phyloP scores from a whole-genome alignment of 2,329 filamentous ascomycete genomes.

The Sclerotinia glacialis region DNA sequence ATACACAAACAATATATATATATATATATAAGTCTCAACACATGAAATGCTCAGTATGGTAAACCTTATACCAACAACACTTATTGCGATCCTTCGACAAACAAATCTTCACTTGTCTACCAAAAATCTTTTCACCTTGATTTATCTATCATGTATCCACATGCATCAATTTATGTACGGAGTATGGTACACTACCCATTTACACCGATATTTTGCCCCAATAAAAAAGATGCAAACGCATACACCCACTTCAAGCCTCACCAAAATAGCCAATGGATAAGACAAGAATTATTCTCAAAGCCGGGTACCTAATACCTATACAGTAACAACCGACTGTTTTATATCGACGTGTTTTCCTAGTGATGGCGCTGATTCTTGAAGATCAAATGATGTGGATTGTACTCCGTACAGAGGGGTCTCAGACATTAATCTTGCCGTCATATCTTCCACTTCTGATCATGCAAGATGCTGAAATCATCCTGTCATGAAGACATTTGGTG shows the following conservation, averaged over 20 bases:
- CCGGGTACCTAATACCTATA: neutral
- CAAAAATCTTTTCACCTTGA: conserved; percentile 2
- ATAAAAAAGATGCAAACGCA: conserved; percentile 24
- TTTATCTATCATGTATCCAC: conserved; percentile 21
- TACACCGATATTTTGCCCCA: conserved; percentile 24
- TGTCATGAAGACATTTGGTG: conserved; percentile 2
- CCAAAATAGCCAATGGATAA: conserved; percentile 14
- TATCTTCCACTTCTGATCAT: conserved; percentile 11
- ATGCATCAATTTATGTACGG: conserved; percentile 1
- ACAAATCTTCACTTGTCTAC: neutral
- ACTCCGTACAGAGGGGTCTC: neutral
- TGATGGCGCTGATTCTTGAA: conserved; percentile 12
- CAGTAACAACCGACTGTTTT: conserved; percentile 16
- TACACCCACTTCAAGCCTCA: conserved; percentile 19
- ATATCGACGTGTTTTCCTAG: conserved; percentile 22
- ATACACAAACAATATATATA: neutral
- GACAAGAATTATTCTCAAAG: neutral
- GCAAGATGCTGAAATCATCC: conserved; percentile 1
- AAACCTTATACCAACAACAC: neutral
- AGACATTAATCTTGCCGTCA: conserved; percentile 2
- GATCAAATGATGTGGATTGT: conserved; percentile 21
- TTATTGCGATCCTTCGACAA: neutral
- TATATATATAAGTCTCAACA: neutral
- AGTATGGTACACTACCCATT: conserved; percentile 15
- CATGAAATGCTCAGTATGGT: neutral